Conservation (phyloP, 2,329 filamentous ascomycete genomes). For the Amauroascus niger region DNA sequence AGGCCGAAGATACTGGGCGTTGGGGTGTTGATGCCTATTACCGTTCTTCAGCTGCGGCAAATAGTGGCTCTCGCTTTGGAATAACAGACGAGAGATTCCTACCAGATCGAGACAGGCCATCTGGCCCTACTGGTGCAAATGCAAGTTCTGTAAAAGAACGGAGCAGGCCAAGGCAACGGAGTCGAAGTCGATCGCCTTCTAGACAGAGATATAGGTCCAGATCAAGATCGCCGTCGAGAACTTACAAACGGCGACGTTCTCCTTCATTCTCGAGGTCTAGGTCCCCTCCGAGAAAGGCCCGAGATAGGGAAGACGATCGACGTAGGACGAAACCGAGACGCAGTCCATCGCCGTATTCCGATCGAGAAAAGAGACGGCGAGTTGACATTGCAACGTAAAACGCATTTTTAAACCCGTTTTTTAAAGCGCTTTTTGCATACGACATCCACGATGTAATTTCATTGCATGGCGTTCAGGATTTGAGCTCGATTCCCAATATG, state of each 20-base stretch:
- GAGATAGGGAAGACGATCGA: conserved; percentile 37
- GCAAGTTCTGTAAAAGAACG: conserved; percentile 35
- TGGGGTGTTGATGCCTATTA: conserved; percentile 54
- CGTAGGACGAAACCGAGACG: conserved; percentile 35
- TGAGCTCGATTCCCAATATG: neutral
- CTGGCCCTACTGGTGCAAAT: conserved; percentile 34
- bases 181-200: conserved; percentile 30
- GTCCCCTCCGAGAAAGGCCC: conserved; percentile 21
- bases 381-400: conserved; percentile 19
- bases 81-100: conserved; percentile 40
- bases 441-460: neutral
- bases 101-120: conserved; percentile 34
- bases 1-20: conserved; percentile 77
- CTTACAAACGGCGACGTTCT: conserved; percentile 45
- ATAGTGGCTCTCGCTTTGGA: conserved; percentile 29
- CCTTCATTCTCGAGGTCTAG: conserved; percentile 26
- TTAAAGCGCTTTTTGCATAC: neutral
- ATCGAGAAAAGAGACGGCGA: conserved; percentile 36
- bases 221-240: conserved; percentile 43
- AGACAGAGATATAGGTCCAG: conserved; percentile 34
- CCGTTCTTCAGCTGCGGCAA: conserved; percentile 13
- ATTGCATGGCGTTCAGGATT: conserved; percentile 6
- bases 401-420: neutral
- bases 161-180: conserved; percentile 19
- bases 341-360: conserved; percentile 35